Base-by-base conservation (phyloP, 2,329 filamentous ascomycete species). In the Mycosphaerella sp. region DNA sequence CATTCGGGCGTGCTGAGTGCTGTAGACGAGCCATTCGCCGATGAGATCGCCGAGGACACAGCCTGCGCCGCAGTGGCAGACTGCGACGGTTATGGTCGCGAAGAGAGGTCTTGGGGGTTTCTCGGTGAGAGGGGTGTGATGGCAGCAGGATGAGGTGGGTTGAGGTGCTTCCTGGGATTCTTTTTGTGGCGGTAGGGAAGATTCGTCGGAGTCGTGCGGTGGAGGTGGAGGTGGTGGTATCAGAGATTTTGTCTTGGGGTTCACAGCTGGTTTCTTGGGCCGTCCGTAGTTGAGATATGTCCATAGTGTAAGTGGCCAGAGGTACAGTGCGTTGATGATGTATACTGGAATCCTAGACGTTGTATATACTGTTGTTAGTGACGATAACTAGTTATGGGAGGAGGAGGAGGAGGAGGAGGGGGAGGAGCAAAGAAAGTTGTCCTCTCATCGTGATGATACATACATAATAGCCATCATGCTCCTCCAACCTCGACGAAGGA, bases 21-120 rank as follows among this genome's bases (percentile, higher is more conserved):
- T 62, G 54, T 65, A 67, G n/a, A 69, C 62, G 10, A 69, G 48
- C 67, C 67, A 69, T 55, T 69, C 67, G 45, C 67, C 67, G 17
- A 69, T 58, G n/a, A 69, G 52, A 49, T 69, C 67, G 31, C 67
- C 67, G 2, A 69, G 56, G 4, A 69, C 61, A 54, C 67, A 69
- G 14, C 66, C 67, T 5, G 67, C 67, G 26, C 67, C 67, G 53
- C 67, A 69, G 48, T 69, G 67, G 44, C 57, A 66, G 42, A 67
- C 64, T 38, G 50, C 67, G 12, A 69, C 58, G 17, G 56, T 57
- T n/a, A 68, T 51, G 6, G 64, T 69, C 1, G 64, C 65, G 39
- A 54, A 61, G 49, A 63, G 56, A 5, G 62, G 61, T 12, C 62
- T 45, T n/a, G 46, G 40, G 38, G 57, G 43, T 38, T 26, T 11